Evolutionary conservation across 2,329 filamentous ascomycete species (phyloP).

Genomic region (Dactylellina parvicollis): DNA sequence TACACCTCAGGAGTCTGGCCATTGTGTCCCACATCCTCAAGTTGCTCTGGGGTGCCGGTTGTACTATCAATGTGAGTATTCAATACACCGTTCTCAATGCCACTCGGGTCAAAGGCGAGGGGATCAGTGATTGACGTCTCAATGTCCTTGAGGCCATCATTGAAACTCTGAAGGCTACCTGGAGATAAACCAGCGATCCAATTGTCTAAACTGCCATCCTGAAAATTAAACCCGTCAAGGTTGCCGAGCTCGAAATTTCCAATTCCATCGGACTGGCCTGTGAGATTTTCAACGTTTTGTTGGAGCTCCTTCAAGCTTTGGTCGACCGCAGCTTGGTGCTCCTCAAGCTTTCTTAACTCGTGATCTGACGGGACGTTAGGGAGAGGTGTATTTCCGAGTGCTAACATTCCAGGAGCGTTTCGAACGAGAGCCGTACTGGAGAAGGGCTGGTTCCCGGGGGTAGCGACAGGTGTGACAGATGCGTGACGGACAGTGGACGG

Average conservation of each 20-base stretch:
- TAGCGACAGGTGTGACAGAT: conserved; percentile 32
- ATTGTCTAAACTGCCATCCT: conserved; percentile 32
- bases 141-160: conserved; percentile 36
- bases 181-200: conserved; percentile 45
- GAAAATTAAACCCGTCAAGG: conserved; percentile 38
- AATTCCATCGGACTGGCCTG: conserved; percentile 23
- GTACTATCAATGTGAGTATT: conserved; percentile 48
- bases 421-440: conserved; percentile 33
- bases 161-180: conserved; percentile 38
- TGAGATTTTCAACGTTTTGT: conserved; percentile 45
- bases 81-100: conserved; percentile 41
- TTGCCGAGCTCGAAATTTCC: conserved; percentile 20
- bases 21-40: conserved; percentile 22
- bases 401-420: conserved; percentile 27
- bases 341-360: conserved; percentile 27
- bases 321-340: conserved; percentile 34
- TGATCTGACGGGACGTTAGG: conserved; percentile 25
- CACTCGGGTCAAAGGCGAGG: conserved; percentile 26
- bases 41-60: conserved; percentile 39
- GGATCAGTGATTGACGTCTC: conserved; percentile 26
- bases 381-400: conserved; percentile 26
- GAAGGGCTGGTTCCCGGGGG: conserved; percentile 17
- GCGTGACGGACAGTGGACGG: conserved; percentile 33
- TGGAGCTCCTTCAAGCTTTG: conserved; percentile 43
- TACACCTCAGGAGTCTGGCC: conserved; percentile 36